phyloP scores from a whole-genome alignment of 2,329 filamentous ascomycete genomes.

The Gnomoniopsis sp. region DNA sequence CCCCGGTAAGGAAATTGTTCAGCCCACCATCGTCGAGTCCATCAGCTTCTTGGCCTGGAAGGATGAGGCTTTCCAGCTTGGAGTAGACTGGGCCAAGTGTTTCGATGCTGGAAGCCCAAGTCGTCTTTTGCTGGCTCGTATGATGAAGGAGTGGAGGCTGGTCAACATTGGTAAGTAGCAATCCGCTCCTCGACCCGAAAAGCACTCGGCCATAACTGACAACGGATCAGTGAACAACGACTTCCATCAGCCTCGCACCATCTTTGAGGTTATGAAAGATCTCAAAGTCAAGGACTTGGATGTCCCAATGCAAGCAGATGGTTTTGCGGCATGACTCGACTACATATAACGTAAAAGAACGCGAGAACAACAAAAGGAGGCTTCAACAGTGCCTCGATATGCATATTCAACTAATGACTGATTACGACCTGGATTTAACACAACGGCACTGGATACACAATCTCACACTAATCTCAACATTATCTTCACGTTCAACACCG shows the following conservation, averaged over 20 bases:
- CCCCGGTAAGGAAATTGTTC: conserved; percentile 98
- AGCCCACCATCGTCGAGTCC: conserved; percentile 98
- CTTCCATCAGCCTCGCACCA: conserved; percentile 78
- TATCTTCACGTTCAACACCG: conserved; percentile 28
- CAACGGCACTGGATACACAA: conserved; percentile 17
- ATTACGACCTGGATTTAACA: conserved; percentile 23
- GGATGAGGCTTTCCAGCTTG: conserved; percentile 92
- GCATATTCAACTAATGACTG: conserved; percentile 19
- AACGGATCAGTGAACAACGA: conserved; percentile 81
- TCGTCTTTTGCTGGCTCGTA: conserved; percentile 71
- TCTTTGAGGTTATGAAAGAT: conserved; percentile 83
- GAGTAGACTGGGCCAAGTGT: conserved; percentile 91
- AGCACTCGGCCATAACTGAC: neutral
- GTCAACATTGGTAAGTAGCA: conserved; percentile 80
- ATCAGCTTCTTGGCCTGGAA: conserved; percentile 98
- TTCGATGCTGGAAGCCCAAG: conserved; percentile 75
- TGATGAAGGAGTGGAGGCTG: conserved; percentile 90
- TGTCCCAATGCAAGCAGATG: conserved; percentile 28
- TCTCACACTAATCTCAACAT: conserved; percentile 21
- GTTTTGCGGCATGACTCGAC: neutral
- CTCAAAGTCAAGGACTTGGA: conserved; percentile 67
- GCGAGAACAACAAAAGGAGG: conserved; percentile 17
- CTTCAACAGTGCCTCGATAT: conserved; percentile 13
- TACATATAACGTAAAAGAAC: neutral
- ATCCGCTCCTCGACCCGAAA: neutral